A percentile compares a stretch with the other conserved stretches of the same genome.
These are phyloP conservation scores for Blastobotrys buckinghamii DNA, from an alignment of 1,139 yeast species.

Conservation along the genomic window DNA sequence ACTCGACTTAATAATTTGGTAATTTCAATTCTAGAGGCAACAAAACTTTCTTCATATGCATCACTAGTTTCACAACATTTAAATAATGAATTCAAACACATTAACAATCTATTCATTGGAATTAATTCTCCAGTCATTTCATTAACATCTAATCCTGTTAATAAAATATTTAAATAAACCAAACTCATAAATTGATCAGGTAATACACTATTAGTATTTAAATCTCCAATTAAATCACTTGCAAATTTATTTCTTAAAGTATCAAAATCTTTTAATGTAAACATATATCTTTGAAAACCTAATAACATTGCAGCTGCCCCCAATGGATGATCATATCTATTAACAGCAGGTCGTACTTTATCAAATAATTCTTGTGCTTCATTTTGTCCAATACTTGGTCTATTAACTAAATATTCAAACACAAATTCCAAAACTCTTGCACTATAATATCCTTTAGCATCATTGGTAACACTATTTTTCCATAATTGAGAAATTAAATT, in stretches of 20 bases:
- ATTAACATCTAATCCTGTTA: slow-evolving; percentile 31
- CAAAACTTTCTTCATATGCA: slow-evolving; percentile 53
- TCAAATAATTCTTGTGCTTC: slow-evolving; percentile 14
- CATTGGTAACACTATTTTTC: slow-evolving; percentile 11
- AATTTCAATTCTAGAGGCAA: slow-evolving; percentile 46
- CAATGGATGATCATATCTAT: slow-evolving; percentile 11
- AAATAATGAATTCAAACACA: slow-evolving; percentile 49
- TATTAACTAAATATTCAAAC: slow-evolving; percentile 13
- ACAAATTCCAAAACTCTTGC: slow-evolving; percentile 16
- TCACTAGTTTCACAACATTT: slow-evolving; percentile 57
- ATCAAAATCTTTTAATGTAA: slow-evolving; percentile 27
- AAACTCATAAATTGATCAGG: slow-evolving; percentile 35
- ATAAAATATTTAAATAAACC: slow-evolving; percentile 45
- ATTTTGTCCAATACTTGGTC: slow-evolving; percentile 10
- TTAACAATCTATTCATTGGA: slow-evolving; percentile 36
- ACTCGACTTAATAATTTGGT: slow-evolving; percentile 45
- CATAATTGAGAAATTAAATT: slow-evolving; percentile 14
- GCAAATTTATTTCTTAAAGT: slow-evolving; percentile 56
- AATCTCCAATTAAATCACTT: slow-evolving; percentile 46
- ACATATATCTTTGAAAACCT: slow-evolving; percentile 15
- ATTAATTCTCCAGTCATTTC: slow-evolving; percentile 11
- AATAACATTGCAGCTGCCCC: slow-evolving; percentile 18
- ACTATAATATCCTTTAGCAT: slow-evolving; percentile 16
- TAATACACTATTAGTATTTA: not conserved
- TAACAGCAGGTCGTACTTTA: slow-evolving; percentile 7